Percentiles rank a stretch among this genome's conserved stretches.
Conservation (phyloP, 2,329 filamentous ascomycete genomes). For the Bimuria novae-zelandiae region DNA sequence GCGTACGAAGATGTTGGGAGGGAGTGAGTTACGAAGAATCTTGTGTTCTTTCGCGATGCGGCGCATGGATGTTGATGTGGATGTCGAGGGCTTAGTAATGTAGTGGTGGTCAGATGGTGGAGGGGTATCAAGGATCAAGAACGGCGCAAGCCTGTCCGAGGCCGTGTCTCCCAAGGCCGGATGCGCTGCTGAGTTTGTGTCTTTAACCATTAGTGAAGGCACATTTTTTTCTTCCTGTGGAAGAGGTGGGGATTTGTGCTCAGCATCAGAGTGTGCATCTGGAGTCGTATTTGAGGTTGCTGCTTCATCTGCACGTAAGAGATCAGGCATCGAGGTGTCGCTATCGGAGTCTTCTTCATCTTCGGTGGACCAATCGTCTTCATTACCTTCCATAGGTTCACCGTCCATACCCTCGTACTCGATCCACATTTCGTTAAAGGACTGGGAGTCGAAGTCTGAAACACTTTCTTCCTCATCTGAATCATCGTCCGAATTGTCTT, state of each 20-base stretch:
- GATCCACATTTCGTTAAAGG: constrained; percentile 44
- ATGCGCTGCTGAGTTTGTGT: constrained; percentile 7
- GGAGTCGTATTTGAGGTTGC: constrained; percentile 43
- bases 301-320: constrained; percentile 22
- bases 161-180: constrained; percentile 7
- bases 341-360: constrained; percentile 42
- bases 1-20: constrained; percentile 61
- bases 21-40: constrained; percentile 60
- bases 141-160: constrained; percentile 24
- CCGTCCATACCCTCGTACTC: constrained; percentile 46
- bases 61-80: constrained; percentile 51
- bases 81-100: constrained; percentile 44
- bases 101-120: constrained; percentile 47
- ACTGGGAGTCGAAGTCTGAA: constrained; percentile 39
- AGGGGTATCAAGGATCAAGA: constrained; percentile 42
- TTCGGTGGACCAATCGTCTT: constrained; percentile 45
- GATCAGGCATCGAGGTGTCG: constrained; percentile 40
- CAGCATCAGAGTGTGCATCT: constrained; percentile 34
- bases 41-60: constrained; percentile 62
- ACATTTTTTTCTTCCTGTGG: not conserved
- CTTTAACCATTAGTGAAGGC: constrained; percentile 12
- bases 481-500: constrained; percentile 38
- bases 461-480: constrained; percentile 40
- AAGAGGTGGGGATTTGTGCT: constrained; percentile 17
- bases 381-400: constrained; percentile 35